phyloP scores from a whole-genome alignment of 1,284 basidiomycete species.

The Lignosus rhinocerotis region DNA sequence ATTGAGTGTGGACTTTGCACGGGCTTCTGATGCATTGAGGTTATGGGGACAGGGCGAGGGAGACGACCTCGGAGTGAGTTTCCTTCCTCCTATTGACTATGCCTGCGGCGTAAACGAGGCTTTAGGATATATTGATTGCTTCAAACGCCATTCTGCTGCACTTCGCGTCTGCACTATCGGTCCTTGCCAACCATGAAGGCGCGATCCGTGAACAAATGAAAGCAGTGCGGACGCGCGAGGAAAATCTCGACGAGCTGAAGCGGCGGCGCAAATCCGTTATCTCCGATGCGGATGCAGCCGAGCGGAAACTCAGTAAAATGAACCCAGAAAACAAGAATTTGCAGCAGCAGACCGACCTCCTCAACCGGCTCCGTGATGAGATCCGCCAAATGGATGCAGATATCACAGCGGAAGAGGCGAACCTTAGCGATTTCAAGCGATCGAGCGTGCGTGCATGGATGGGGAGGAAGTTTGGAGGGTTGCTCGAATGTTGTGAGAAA shows the following conservation, averaged over 20 bases:
- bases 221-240: slow-evolving; percentile 81
- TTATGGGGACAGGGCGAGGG: slow-evolving; percentile 86
- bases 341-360: slow-evolving; percentile 69
- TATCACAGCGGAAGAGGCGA: slow-evolving; percentile 83
- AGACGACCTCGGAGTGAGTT: slow-evolving; percentile 77
- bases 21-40: slow-evolving; percentile 75
- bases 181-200: slow-evolving; percentile 76
- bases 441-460: slow-evolving; percentile 70
- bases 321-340: slow-evolving; percentile 89
- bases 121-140: slow-evolving; percentile 75
- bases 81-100: slow-evolving; percentile 1
- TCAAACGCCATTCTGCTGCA: slow-evolving; percentile 72
- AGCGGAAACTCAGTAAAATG: slow-evolving; percentile 92
- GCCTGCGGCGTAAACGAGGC: background rate
- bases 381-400: slow-evolving; percentile 81
- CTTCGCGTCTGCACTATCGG: slow-evolving; percentile 68
- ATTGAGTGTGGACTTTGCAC: slow-evolving; percentile 64
- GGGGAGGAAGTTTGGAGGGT: slow-evolving; percentile 85
- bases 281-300: slow-evolving; percentile 82
- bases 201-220: slow-evolving; percentile 78
- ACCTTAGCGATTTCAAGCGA: slow-evolving; percentile 86
- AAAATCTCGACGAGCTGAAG: slow-evolving; percentile 78
- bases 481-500: slow-evolving; percentile 87
- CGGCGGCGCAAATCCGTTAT: slow-evolving; percentile 68
- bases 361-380: slow-evolving; percentile 77